Conservation (phyloP, 2,329 filamentous ascomycete species). For the Pleoardoris graminearum region DNA sequence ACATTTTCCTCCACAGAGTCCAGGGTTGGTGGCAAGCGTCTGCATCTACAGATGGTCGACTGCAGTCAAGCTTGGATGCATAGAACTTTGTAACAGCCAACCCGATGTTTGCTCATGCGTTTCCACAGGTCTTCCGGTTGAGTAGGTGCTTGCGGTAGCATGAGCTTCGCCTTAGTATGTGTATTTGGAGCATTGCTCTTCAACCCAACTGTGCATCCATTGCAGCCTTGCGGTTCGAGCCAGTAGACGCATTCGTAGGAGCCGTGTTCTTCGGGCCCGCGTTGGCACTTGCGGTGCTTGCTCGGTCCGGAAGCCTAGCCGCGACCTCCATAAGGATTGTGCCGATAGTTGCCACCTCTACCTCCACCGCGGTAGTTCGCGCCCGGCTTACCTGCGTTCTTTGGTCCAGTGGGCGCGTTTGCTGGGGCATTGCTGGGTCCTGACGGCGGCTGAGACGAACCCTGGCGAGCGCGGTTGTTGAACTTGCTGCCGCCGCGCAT, state of each 20-base stretch:
- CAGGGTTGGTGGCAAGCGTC: too few relatives aligned
- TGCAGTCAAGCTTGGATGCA: too few relatives aligned
- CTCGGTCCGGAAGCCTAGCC: background rate
- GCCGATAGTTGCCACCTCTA: constrained; percentile 32
- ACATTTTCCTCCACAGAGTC: too few relatives aligned
- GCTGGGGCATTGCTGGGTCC: constrained; percentile 60
- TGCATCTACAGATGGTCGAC: too few relatives aligned
- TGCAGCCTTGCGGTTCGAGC: too few relatives aligned
- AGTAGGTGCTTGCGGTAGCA: too few relatives aligned
- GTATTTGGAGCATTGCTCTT: too few relatives aligned
- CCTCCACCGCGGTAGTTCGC: constrained; percentile 94
- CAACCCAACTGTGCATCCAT: too few relatives aligned
- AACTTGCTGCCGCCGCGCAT: constrained; percentile 35
- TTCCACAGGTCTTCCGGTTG: too few relatives aligned
- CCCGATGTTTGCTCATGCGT: too few relatives aligned
- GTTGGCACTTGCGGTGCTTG: background rate
- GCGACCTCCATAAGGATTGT: constrained; percentile 32
- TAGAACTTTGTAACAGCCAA: too few relatives aligned
- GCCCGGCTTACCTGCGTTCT: constrained; percentile 89
- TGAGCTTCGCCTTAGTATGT: too few relatives aligned
- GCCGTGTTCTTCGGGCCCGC: background rate
- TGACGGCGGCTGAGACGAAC: constrained; percentile 46
- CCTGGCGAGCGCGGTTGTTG: constrained; percentile 43
- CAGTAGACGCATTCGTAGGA: background rate
- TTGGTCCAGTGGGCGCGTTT: constrained; percentile 90